phyloP scores from a whole-genome alignment of 1,284 basidiomycete genomes.

The Cutaneotrichosporon sp. region DNA sequence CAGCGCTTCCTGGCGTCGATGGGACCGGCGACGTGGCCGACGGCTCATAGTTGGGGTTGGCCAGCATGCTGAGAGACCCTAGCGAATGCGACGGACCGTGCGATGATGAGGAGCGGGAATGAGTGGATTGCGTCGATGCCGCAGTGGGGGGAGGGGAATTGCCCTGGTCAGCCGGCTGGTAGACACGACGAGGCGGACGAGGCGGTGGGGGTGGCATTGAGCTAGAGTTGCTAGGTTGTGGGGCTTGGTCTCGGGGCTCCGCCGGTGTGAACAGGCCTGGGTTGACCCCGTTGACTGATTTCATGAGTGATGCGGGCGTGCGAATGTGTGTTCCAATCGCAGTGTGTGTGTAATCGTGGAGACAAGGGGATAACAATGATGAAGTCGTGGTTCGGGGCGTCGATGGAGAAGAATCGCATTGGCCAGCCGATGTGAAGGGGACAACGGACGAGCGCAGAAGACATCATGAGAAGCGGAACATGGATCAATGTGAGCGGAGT shows the following conservation, averaged over 20 bases:
- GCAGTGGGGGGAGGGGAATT: conserved; percentile 24
- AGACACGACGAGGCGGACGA: conserved; percentile 42
- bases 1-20: conserved; percentile 16
- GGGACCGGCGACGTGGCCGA: conserved; percentile 19
- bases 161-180: conserved; percentile 23
- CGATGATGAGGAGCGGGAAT: conserved; percentile 34
- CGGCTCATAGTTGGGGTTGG: conserved; percentile 9
- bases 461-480: background rate
- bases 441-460: background rate
- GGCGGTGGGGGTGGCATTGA: conserved; percentile 36
- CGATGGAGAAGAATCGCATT: background rate
- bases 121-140: conserved; percentile 19
- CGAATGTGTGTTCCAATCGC: background rate
- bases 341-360: background rate
- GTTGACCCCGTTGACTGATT: conserved; percentile 21
- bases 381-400: background rate
- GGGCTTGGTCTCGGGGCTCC: background rate
- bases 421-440: background rate
- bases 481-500: background rate
- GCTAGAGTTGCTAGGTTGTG: background rate
- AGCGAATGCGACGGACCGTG: conserved; percentile 41
- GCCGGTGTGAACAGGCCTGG: conserved; percentile 27
- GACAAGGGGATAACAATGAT: background rate
- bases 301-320: background rate
- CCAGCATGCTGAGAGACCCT: conserved; percentile 42